These are phyloP conservation scores for Aspergillus bridgeri DNA, from an alignment of 495 filamentous ascomycete species.

Conservation along the genomic window DNA sequence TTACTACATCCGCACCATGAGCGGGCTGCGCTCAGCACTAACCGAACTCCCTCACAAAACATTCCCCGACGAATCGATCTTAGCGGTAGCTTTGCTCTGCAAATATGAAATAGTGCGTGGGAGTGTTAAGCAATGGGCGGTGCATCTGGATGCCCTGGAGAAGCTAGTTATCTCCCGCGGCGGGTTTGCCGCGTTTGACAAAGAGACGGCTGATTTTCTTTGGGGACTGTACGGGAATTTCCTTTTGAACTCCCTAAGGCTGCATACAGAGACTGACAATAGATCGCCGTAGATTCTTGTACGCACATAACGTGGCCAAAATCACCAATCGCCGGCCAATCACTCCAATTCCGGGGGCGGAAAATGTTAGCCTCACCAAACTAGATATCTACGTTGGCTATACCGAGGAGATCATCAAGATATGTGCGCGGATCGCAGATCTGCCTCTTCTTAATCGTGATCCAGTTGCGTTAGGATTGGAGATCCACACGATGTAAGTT, in stretches of 20 bases:
- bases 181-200: conserved; percentile 32
- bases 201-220: conserved; percentile 36
- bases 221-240: conserved; percentile 34
- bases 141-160: conserved; percentile 41
- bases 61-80: conserved; percentile 35
- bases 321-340: conserved; percentile 36
- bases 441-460: conserved; percentile 29
- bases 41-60: conserved; percentile 16
- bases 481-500: conserved; percentile 36
- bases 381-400: conserved; percentile 46
- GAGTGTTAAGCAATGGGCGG: conserved; percentile 42
- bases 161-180: conserved; percentile 38
- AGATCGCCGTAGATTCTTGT: conserved; percentile 28
- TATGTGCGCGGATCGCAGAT: conserved; percentile 38
- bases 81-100: conserved; percentile 41
- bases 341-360: conserved; percentile 17
- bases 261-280: background rate
- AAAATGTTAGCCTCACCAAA: conserved; percentile 27
- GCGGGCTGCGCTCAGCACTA: conserved; percentile 31
- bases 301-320: conserved; percentile 39
- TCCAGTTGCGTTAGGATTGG: conserved; percentile 22
- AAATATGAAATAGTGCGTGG: conserved; percentile 46
- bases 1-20: conserved; percentile 39
- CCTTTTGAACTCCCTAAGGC: background rate
- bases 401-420: conserved; percentile 41